Evolutionary conservation across 257 asterid genomes (phyloP), one percentile per base, ranked within the genome.

Genomic region (Penstemon davidsonii): DNA sequence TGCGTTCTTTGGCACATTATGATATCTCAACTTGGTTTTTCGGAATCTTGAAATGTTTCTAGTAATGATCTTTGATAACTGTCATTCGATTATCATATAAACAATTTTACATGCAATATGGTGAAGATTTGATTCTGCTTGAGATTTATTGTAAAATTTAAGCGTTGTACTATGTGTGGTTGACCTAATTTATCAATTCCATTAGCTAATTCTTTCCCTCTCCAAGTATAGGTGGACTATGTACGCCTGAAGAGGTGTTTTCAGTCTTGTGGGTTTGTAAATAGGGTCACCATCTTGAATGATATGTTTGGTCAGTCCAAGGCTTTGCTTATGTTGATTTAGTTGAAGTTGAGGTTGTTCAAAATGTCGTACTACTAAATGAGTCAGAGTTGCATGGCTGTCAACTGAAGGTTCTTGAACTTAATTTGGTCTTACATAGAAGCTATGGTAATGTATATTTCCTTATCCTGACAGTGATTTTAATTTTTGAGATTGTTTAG

Each of bases 311-410:
- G 18, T 15, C 18, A 15, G 18, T 15, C 18, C 18, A 15, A 71
- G 87, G 89, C 8, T 84, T 68, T 55, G 89, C 89, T 2, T 81
- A 77, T 73, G 87, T 84, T 11, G 89, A 84, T 55, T 84, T 84
- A 41, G 79, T 67, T 11, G 85, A 84, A 64, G 15, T 59, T 25
- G 85, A 84, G 53, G 82, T 85, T 67, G 82, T 81, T 75, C 83
- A 77, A 62, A 78, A 79, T 54, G 87, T 87, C 44, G 25, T 81
- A 44, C 46, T 64, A 18, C 75, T 81, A 4, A 79, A 77, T 45
- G 85, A 79, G 0, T 15, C 18, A 15, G 18, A 15, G 18, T 15
- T 15, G 18, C 18, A 15, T 15, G 18, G 18, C 0, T 83, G 89
- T 36, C 74, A 12, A 36, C 47, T 84, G 36, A 81, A 84, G 89